Percentiles rank a stretch among this genome's conserved stretches.
Evolutionary conservation across 225 moss, liverwort and hornwort genomes (phyloP).

Genomic region (Neckera pumila): DNA sequence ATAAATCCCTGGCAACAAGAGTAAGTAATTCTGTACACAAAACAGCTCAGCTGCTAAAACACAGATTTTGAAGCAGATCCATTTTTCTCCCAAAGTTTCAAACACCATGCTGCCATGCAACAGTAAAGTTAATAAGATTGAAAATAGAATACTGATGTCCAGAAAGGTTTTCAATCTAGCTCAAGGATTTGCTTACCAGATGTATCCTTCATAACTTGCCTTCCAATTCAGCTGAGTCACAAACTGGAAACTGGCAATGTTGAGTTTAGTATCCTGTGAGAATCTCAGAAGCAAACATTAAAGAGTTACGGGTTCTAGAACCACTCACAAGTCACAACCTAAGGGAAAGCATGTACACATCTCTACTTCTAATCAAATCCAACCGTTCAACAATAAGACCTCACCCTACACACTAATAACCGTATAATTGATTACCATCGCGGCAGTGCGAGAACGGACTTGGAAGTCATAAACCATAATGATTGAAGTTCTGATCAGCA

Average conservation of each 20-base stretch:
- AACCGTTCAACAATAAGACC: not conserved
- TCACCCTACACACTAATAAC: not conserved
- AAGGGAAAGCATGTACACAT: not conserved
- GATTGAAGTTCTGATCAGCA: not conserved
- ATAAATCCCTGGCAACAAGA: constrained; percentile 3
- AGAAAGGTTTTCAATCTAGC: not conserved
- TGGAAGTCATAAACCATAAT: not conserved
- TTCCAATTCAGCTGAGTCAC: not conserved
- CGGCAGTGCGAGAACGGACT: not conserved
- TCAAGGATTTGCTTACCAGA: not conserved
- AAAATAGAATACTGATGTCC: not conserved
- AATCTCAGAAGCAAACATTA: not conserved
- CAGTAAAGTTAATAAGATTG: not conserved
- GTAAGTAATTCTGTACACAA: not conserved
- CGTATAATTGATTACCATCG: not conserved
- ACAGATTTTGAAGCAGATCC: not conserved
- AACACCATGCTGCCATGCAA: not conserved
- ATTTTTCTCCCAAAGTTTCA: not conserved
- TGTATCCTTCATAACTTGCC: not conserved
- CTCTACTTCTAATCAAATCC: not conserved
- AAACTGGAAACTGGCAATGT: not conserved
- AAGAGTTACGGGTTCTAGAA: not conserved
- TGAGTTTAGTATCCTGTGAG: not conserved
- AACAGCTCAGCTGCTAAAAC: not conserved
- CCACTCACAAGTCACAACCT: not conserved